phyloP scores from a whole-genome alignment of 345 rosid species.

The Mangifera indica region DNA sequence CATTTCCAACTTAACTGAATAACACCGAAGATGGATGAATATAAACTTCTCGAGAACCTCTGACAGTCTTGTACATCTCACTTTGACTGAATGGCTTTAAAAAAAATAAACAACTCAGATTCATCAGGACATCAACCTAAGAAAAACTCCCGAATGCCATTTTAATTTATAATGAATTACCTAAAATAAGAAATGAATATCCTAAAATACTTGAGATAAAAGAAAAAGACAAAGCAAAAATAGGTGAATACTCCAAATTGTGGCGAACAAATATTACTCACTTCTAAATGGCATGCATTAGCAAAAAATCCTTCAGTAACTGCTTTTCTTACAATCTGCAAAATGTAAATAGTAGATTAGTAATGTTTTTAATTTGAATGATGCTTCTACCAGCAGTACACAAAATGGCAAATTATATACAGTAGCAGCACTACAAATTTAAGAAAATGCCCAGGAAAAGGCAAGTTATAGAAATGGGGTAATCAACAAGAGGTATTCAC shows the following conservation, averaged over 20 bases:
- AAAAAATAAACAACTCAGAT: conserved; percentile 13
- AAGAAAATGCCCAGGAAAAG: neutral
- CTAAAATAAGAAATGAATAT: neutral
- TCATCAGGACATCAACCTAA: conserved; percentile 10
- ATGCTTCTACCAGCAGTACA: neutral
- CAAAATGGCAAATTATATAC: neutral
- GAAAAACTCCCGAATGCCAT: neutral
- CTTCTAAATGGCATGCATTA: conserved; percentile 83
- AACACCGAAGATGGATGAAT: conserved; percentile 90
- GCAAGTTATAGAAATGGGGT: neutral
- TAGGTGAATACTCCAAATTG: neutral
- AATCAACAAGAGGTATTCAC: neutral
- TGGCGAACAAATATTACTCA: conserved; percentile 31
- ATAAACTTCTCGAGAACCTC: conserved; percentile 87
- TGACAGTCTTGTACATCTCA: conserved; percentile 79
- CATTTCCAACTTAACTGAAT: conserved; percentile 58
- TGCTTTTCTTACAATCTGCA: conserved; percentile 82
- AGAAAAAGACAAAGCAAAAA: too few relatives aligned
- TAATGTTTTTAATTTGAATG: neutral
- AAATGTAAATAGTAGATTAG: conserved; percentile 18
- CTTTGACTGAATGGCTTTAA: conserved; percentile 64
- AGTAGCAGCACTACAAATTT: neutral
- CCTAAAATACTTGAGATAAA: neutral
- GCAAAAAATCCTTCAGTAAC: conserved; percentile 84
- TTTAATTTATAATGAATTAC: conserved; percentile 7